Evolutionary conservation across 768 basidiomycete species (phyloP).

Genomic region (Tulasnella sp.): DNA sequence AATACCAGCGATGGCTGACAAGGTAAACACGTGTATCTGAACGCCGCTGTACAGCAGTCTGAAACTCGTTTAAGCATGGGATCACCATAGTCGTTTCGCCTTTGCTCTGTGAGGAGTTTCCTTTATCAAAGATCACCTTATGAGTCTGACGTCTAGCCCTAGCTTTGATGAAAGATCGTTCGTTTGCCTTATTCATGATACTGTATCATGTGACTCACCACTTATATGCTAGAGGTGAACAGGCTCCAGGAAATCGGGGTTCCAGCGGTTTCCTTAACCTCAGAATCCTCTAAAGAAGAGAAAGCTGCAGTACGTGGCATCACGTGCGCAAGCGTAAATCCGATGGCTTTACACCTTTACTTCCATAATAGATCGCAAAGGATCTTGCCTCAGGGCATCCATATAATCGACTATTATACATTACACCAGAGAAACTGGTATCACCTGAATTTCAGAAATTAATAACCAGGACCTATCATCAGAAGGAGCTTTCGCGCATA

Average conservation of each 20-base stretch:
- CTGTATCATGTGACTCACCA: background rate
- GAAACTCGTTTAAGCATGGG: constrained; percentile 35
- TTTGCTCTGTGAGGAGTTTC: constrained; percentile 42
- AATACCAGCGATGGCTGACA: constrained; percentile 56
- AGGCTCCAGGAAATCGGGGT: constrained; percentile 43
- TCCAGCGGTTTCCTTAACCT: constrained; percentile 47
- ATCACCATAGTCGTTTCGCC: constrained; percentile 68
- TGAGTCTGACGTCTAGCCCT: background rate
- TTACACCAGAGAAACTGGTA: constrained; percentile 64
- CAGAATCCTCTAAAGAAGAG: constrained; percentile 45
- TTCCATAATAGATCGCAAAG: constrained; percentile 37
- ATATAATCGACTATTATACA: constrained; percentile 51
- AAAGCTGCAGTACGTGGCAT: constrained; percentile 37
- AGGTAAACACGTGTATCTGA: constrained; percentile 28
- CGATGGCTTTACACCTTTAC: too few species aligned
- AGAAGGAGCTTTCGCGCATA: constrained; percentile 50
- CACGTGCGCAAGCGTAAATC: background rate
- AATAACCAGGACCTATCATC: constrained; percentile 39
- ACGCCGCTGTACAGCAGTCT: background rate
- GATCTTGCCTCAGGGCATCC: constrained; percentile 52
- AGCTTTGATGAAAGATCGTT: constrained; percentile 80
- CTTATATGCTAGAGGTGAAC: constrained; percentile 41
- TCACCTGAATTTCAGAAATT: constrained; percentile 40
- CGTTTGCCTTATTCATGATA: constrained; percentile 20
- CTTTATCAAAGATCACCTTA: too few species aligned